Conservation (phyloP, 208 protist species). For the Wallacemonas sp. region DNA sequence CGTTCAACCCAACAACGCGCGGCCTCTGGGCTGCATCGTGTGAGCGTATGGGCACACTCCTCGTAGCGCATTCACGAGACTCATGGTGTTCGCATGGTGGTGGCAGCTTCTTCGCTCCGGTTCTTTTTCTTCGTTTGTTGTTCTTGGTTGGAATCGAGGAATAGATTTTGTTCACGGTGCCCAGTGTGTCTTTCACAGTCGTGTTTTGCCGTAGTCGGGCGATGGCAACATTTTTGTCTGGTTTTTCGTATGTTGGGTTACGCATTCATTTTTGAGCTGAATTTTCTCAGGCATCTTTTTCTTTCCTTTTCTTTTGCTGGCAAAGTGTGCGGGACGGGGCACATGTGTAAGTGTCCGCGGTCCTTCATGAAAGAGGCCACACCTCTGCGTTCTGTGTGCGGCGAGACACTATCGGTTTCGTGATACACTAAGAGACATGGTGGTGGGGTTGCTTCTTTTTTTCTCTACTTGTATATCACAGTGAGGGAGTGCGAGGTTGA, state of each 20-base stretch:
- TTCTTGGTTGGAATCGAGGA: conserved; percentile 7
- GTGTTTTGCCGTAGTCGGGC: conserved; percentile 13
- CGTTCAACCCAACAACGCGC: too few relatives aligned
- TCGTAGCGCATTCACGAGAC: neutral
- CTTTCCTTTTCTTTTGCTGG: neutral
- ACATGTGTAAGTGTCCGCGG: neutral
- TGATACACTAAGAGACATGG: too few relatives aligned
- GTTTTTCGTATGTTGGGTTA: conserved; percentile 13
- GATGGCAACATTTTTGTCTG: conserved; percentile 8
- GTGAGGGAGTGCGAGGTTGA: neutral
- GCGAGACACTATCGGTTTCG: neutral
- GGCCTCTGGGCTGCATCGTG: too few relatives aligned
- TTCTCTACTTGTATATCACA: neutral
- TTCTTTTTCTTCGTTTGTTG: neutral
- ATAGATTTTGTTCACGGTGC: conserved; percentile 13
- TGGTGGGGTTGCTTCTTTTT: conserved; percentile 1
- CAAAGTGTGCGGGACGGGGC: neutral
- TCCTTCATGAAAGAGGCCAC: neutral
- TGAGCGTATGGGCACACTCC: too few relatives aligned
- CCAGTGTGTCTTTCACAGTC: conserved; percentile 6
- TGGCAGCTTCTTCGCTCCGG: neutral
- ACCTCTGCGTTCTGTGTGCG: neutral
- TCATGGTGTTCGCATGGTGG: neutral
- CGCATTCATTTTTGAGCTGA: neutral
- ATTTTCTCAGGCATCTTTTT: neutral